Evolutionary conservation across 768 basidiomycete genomes (phyloP).

Genomic region (Trametes punicea): DNA sequence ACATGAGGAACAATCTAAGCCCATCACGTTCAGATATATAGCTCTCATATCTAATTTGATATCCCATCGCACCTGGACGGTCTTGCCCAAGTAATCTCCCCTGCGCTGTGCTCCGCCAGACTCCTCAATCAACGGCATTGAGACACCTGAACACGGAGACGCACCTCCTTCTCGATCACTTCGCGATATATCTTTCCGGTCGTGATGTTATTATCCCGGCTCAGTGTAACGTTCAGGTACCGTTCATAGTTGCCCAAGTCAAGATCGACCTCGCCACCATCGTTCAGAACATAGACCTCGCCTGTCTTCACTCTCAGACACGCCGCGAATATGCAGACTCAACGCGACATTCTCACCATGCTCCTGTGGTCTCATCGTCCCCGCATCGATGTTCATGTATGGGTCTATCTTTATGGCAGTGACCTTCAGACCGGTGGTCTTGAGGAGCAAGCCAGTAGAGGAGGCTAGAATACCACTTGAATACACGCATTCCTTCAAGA

Average conservation of each 20-base stretch:
- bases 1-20: constrained; percentile 89
- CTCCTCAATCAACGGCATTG: background rate
- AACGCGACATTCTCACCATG: constrained; percentile 64
- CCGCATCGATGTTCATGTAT: constrained; percentile 99
- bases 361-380: constrained; percentile 97
- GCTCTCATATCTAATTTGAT: background rate
- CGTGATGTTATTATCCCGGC: constrained; percentile 95
- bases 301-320: constrained; percentile 42
- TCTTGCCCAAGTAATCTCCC: constrained; percentile 92
- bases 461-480: constrained; percentile 59
- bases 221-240: constrained; percentile 92
- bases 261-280: constrained; percentile 96
- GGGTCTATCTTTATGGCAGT: constrained; percentile 99
- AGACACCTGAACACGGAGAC: background rate
- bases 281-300: constrained; percentile 97
- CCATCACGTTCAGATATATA: background rate
- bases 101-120: constrained; percentile 48
- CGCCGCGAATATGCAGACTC: background rate
- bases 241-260: constrained; percentile 99
- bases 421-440: constrained; percentile 93
- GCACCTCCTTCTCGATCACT: constrained; percentile 95
- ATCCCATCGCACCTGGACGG: constrained; percentile 70
- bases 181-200: constrained; percentile 97
- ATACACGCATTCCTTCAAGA: constrained; percentile 12
- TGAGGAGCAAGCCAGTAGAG: constrained; percentile 91